These are phyloP conservation scores for Debaryomyces tyrocola DNA, from an alignment of 805 yeast genomes.

Conservation along the genomic window DNA sequence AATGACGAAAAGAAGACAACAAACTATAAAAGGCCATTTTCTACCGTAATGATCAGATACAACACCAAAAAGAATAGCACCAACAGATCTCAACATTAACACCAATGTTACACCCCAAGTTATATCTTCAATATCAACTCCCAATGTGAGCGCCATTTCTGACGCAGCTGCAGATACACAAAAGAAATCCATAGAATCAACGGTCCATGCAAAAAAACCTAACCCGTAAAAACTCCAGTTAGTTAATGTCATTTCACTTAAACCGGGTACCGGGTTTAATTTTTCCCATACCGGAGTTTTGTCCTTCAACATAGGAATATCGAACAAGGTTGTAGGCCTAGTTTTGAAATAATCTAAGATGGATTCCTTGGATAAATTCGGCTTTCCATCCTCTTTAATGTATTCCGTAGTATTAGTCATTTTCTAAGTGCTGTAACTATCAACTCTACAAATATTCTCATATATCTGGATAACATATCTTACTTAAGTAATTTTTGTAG, in stretches of 20 bases:
- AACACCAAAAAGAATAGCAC: constrained; percentile 59
- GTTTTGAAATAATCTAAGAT: constrained; percentile 11
- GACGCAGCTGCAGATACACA: constrained; percentile 54
- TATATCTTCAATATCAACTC: constrained; percentile 46
- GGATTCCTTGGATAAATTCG: constrained; percentile 13
- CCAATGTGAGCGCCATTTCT: constrained; percentile 47
- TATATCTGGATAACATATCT: too few relatives aligned
- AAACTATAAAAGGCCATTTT: constrained; percentile 54
- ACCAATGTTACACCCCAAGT: constrained; percentile 71
- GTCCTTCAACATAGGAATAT: constrained; percentile 25
- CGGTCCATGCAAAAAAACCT: constrained; percentile 60
- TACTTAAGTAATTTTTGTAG: too few relatives aligned
- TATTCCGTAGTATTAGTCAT: not conserved
- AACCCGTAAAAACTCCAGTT: constrained; percentile 58
- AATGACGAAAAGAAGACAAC: constrained; percentile 45
- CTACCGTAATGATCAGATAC: constrained; percentile 62
- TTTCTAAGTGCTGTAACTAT: not conserved
- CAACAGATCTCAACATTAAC: constrained; percentile 66
- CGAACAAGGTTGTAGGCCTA: constrained; percentile 17
- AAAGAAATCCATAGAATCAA: constrained; percentile 68
- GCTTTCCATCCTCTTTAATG: constrained; percentile 3
- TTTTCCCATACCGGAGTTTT: constrained; percentile 25
- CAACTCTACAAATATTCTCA: not conserved
- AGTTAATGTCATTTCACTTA: constrained; percentile 33
- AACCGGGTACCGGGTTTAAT: constrained; percentile 44